Percentiles rank a stretch among this genome's conserved stretches.
These are phyloP conservation scores for Aschersonia sp. DNA, from an alignment of 2,329 filamentous ascomycete species.

Conservation along the genomic window DNA sequence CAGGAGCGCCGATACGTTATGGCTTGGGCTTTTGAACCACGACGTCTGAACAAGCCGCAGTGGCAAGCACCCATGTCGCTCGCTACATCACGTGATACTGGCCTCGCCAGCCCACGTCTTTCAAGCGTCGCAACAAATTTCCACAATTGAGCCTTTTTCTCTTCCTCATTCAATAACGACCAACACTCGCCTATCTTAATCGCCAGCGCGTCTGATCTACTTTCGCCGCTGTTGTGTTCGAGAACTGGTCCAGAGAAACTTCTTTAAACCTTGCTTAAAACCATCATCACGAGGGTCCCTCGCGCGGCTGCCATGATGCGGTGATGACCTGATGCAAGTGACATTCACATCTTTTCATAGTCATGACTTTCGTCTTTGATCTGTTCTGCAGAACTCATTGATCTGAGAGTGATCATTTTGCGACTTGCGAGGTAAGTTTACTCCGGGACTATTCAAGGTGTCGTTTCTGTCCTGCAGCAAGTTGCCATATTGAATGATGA, in stretches of 20 bases:
- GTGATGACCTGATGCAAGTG: slow-evolving; percentile 54
- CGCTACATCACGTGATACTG: background rate
- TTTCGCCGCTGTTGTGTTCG: slow-evolving; percentile 30
- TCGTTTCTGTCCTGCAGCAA: background rate
- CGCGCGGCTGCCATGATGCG: slow-evolving; percentile 50
- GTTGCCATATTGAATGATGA: slow-evolving; percentile 15
- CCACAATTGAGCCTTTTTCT: slow-evolving; percentile 5
- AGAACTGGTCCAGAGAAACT: slow-evolving; percentile 43
- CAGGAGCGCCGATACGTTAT: too few relatives aligned
- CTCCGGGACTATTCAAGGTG: too few relatives aligned
- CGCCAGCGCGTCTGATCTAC: slow-evolving; percentile 19
- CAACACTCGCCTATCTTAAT: slow-evolving; percentile 25
- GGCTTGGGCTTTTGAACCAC: too few relatives aligned
- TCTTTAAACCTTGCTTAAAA: slow-evolving; percentile 47
- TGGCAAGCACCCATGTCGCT: too few relatives aligned
- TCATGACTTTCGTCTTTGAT: too few relatives aligned
- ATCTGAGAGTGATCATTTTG: too few relatives aligned
- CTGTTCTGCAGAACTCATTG: too few relatives aligned
- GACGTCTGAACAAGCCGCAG: too few relatives aligned
- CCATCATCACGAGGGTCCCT: slow-evolving; percentile 56
- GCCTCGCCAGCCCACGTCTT: background rate
- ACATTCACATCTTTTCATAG: slow-evolving; percentile 22
- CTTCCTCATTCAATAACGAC: slow-evolving; percentile 21
- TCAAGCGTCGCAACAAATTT: background rate
- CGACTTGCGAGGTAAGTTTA: too few relatives aligned